phyloP scores from a whole-genome alignment of 2,329 filamentous ascomycete species.

The Diaporthe capsici region DNA sequence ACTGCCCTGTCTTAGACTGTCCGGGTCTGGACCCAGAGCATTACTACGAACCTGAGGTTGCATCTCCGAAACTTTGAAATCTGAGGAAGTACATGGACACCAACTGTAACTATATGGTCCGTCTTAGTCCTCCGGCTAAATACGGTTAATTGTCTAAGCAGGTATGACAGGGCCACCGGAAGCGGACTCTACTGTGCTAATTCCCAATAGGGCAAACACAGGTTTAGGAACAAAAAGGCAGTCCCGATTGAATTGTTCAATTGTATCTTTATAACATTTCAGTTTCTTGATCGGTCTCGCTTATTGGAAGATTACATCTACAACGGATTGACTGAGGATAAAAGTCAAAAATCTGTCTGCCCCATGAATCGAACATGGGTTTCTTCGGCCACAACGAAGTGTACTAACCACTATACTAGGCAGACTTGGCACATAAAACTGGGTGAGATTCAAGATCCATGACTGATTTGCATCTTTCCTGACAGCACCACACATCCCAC shows the following conservation, averaged over 20 bases:
- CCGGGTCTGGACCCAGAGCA: neutral
- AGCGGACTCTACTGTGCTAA: neutral
- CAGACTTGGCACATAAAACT: neutral
- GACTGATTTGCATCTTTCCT: no score
- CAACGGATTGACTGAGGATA: no score
- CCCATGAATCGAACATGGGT: slow-evolving; percentile 39
- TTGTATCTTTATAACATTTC: neutral
- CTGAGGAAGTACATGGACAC: neutral
- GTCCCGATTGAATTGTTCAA: neutral
- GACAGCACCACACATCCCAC: neutral
- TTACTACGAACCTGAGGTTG: neutral
- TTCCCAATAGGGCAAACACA: neutral
- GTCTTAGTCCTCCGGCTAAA: neutral
- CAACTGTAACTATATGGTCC: neutral
- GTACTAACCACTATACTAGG: slow-evolving; percentile 39
- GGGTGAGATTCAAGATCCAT: neutral
- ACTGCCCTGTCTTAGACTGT: neutral
- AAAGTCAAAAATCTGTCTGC: slow-evolving; percentile 10
- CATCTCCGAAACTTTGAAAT: neutral
- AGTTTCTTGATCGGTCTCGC: no score
- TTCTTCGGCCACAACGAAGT: slow-evolving; percentile 38
- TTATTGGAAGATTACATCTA: no score
- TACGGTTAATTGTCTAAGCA: neutral
- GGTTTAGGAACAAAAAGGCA: no score
- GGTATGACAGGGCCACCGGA: neutral